A percentile compares a stretch with the other conserved stretches of the same genome.
Evolutionary conservation across 768 basidiomycete genomes (phyloP).

Genomic region (Panellus pusillus): DNA sequence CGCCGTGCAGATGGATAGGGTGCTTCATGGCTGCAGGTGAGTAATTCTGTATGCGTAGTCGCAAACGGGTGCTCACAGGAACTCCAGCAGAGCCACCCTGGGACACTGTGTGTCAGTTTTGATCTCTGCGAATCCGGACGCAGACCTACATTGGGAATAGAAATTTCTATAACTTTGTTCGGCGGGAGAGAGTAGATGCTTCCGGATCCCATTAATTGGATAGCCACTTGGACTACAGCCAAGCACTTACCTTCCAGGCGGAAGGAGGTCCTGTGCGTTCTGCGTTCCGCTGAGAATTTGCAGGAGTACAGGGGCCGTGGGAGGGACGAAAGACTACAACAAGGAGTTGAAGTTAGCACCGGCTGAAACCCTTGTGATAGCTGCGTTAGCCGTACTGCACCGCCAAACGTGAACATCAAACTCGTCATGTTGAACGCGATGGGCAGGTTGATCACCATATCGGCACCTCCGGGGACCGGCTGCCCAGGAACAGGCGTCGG

Average conservation of each 20-base stretch:
- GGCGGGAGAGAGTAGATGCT: no score
- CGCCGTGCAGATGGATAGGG: conserved; percentile 6
- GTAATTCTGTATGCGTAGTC: no score
- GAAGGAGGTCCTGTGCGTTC: conserved; percentile 7
- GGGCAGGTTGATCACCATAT: neutral
- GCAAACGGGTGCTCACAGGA: neutral
- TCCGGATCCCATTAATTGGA: no score
- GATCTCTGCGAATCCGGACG: no score
- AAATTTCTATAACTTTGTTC: no score
- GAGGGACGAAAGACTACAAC: neutral
- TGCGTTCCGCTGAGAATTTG: conserved; percentile 28
- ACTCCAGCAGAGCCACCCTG: neutral
- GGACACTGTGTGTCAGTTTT: no score
- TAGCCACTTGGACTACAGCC: no score
- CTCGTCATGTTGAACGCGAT: neutral
- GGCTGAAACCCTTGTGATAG: conserved; percentile 25
- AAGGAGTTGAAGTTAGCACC: neutral
- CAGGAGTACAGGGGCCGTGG: neutral
- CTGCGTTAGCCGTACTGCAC: neutral
- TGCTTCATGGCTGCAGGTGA: neutral
- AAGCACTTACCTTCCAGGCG: no score
- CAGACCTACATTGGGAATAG: no score
- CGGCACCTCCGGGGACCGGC: conserved; percentile 2
- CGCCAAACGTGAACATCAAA: neutral
- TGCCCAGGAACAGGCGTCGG: neutral